Percentiles rank a stretch among this genome's conserved stretches.
phyloP scores from a whole-genome alignment of 1,284 basidiomycete species.

The Ganoderma lucidum region DNA sequence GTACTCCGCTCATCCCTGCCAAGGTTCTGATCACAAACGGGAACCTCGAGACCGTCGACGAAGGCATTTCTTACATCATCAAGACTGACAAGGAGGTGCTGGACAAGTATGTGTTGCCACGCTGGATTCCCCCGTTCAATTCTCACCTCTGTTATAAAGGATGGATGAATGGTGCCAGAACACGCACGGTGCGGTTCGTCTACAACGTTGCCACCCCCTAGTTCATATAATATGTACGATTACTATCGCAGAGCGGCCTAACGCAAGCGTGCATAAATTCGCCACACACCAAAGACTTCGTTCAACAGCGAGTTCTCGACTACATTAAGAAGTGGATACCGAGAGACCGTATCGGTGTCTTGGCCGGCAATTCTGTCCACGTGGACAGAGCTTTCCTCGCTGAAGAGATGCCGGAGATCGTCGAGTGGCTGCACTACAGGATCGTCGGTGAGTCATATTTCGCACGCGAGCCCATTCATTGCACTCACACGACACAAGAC shows the following conservation, averaged over 20 bases:
- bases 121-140: neutral
- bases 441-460: constrained; percentile 34
- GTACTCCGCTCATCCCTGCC: neutral
- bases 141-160: constrained; percentile 44
- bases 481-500: constrained; percentile 50
- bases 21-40: constrained; percentile 87
- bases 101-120: constrained; percentile 59
- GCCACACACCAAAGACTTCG: constrained; percentile 60
- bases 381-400: constrained; percentile 77
- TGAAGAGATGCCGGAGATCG: constrained; percentile 78
- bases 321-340: constrained; percentile 85
- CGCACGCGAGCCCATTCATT: constrained; percentile 14
- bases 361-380: constrained; percentile 87
- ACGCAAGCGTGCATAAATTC: constrained; percentile 75
- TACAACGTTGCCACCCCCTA: neutral
- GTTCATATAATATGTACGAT: neutral
- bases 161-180: constrained; percentile 83
- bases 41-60: constrained; percentile 76
- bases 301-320: constrained; percentile 61
- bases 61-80: constrained; percentile 78
- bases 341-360: constrained; percentile 61
- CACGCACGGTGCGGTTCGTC: constrained; percentile 72
- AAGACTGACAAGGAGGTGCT: constrained; percentile 67
- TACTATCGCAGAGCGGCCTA: constrained; percentile 66
- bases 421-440: constrained; percentile 82